phyloP scores from a whole-genome alignment of 2,329 filamentous ascomycete genomes.

The Neopestalotiopsis sp. region DNA sequence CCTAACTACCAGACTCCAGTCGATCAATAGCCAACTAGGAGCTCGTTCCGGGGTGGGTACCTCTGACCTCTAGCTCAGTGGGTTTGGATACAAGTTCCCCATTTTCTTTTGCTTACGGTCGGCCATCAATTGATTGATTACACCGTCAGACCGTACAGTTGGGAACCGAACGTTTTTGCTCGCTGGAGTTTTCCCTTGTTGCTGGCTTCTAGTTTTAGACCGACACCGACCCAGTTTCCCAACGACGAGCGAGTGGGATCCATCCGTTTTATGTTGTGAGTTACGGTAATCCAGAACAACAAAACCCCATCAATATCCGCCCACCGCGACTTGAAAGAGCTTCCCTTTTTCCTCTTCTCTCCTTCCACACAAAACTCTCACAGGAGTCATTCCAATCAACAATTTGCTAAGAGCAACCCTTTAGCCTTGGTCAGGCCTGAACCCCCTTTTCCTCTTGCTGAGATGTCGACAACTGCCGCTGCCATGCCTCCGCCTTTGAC shows the following conservation, averaged over 20 bases:
- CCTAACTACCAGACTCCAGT: no score
- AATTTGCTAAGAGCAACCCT: constrained; percentile 63
- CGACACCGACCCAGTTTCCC: neutral
- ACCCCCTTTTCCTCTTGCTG: constrained; percentile 57
- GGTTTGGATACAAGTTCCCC: neutral
- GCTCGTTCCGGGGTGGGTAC: neutral
- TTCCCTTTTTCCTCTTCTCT: constrained; percentile 22
- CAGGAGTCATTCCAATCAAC: neutral
- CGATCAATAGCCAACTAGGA: no score
- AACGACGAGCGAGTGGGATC: neutral
- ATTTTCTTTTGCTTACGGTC: neutral
- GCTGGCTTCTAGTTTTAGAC: neutral
- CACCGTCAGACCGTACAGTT: neutral
- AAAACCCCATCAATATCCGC: constrained; percentile 26
- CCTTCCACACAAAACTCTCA: constrained; percentile 70
- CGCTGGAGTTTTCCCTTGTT: neutral
- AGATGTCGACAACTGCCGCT: constrained; percentile 67
- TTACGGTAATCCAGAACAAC: constrained; percentile 10
- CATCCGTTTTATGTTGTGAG: neutral
- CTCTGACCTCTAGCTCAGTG: neutral
- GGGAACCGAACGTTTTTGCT: neutral
- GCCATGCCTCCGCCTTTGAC: constrained; percentile 50
- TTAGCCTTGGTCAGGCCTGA: constrained; percentile 97
- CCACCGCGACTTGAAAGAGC: neutral
- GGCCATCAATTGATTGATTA: neutral